phyloP scores from a whole-genome alignment of 106 monocot species.

The Hemerocallis citrina region DNA sequence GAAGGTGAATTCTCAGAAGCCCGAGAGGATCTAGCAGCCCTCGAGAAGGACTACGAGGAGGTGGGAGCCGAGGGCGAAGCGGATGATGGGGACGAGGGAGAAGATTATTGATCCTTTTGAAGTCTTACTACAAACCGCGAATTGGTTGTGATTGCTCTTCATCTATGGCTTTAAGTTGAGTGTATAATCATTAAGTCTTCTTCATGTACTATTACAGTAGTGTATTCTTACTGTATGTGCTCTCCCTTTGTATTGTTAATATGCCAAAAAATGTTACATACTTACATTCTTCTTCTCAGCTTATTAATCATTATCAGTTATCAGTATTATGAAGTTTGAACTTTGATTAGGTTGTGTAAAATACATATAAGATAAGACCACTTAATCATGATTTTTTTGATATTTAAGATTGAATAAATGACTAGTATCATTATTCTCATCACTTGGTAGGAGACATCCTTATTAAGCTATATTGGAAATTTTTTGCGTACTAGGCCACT shows the following conservation, averaged over 20 bases:
- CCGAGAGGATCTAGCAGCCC: constrained; percentile 12
- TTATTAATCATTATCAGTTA: too few species aligned
- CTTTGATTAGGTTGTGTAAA: too few species aligned
- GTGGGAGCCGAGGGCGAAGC: constrained; percentile 11
- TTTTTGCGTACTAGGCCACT: too few species aligned
- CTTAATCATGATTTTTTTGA: too few species aligned
- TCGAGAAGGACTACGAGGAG: constrained; percentile 19
- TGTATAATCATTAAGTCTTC: neutral
- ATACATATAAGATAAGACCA: too few species aligned
- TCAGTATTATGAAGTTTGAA: too few species aligned
- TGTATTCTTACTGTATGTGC: neutral
- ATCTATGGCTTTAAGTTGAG: neutral
- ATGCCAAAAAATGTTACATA: too few species aligned
- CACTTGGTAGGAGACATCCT: too few species aligned
- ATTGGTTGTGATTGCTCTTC: neutral
- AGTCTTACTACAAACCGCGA: neutral
- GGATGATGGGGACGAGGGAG: neutral
- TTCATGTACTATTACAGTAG: neutral
- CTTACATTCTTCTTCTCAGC: too few species aligned
- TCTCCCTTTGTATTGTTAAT: neutral
- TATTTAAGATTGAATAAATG: too few species aligned
- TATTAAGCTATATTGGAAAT: too few species aligned
- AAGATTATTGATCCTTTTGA: constrained; percentile 6
- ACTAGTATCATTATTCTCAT: too few species aligned
- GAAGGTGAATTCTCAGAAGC: constrained; percentile 17